Evolutionary conservation across 1,139 yeast species (phyloP), one percentile per base, ranked within the genome.

Genomic region (Suhomyces panamericanus): DNA sequence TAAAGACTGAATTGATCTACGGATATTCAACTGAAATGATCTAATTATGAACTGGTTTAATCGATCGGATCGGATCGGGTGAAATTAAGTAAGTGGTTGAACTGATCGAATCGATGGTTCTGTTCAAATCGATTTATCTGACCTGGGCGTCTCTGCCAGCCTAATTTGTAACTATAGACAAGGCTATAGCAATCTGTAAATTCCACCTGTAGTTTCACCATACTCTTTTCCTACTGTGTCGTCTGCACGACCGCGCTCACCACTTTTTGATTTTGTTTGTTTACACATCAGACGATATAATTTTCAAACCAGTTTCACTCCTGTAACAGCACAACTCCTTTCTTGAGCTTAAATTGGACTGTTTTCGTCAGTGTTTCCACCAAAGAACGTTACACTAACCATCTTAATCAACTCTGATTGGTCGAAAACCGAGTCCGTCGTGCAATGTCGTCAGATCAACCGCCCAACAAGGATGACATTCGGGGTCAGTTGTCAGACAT

Each of bases 401-500:
- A 4, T 20, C 7, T 20, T 14, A 9, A 14, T 7, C 29, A 13
- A 24, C 29, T 20, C 8, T 20, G 24, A 20, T 20, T 20, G 24
- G 24, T 20, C 24, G 24, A 20, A 20, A 20, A 8, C 24, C 8
- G 8, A 20, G 24, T 8, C 24, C 9, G 8, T 20, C 5, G 8
- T 5, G n/a, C 30, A 32, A 39, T 39, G 44, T 42, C 48, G 16
- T 38, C 48, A 13, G 35, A 40, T 27, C 35, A 24, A 6, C 32
- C 40, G 12, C 41, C 43, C 7, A 32, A 42, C 11, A 44, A 47
- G 32, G 69, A 66, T 33, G 85, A 81, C 52, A 72, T 82, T 49
- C 71, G 83, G 51, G 75, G 77, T 36, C 87, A 83, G 59, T 69
- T 83, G 44, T 78, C 80, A 22, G 85, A 81, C 52, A 73, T 83